These are phyloP conservation scores for Mortierella antarctica DNA, from an alignment of 192 early-diverging fungal genomes.

Conservation along the genomic window DNA sequence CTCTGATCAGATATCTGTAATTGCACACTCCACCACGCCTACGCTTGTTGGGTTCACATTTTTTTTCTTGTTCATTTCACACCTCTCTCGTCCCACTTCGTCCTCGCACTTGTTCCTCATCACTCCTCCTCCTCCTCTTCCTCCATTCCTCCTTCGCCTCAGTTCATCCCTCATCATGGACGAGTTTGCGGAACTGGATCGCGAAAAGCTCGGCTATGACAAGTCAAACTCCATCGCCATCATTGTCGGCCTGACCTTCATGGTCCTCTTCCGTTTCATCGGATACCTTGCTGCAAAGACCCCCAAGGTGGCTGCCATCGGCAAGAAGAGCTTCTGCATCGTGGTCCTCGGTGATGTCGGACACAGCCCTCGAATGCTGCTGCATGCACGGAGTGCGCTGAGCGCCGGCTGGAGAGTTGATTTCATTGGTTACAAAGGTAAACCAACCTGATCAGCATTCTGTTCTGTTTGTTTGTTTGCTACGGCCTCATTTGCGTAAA, in stretches of 20 bases:
- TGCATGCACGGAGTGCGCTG: conserved; percentile 86
- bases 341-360: conserved; percentile 89
- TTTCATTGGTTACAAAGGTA: conserved; percentile 85
- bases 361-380: conserved; percentile 90
- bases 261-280: conserved; percentile 53
- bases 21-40: too few species aligned
- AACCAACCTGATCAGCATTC: conserved; percentile 7
- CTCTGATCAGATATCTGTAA: too few species aligned
- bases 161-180: conserved; percentile 11
- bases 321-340: conserved; percentile 45
- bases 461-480: neutral
- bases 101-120: neutral
- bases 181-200: conserved; percentile 25
- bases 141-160: neutral
- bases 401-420: conserved; percentile 76
- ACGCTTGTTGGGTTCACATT: neutral
- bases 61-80: neutral
- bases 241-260: conserved; percentile 47
- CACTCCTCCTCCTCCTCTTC: neutral
- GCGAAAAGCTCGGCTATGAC: conserved; percentile 40
- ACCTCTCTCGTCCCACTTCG: neutral
- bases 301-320: conserved; percentile 31
- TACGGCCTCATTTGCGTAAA: neutral
- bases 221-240: conserved; percentile 50
- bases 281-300: conserved; percentile 44